phyloP scores from a whole-genome alignment of 2,329 filamentous ascomycete genomes.

The Fusarium hainanense region DNA sequence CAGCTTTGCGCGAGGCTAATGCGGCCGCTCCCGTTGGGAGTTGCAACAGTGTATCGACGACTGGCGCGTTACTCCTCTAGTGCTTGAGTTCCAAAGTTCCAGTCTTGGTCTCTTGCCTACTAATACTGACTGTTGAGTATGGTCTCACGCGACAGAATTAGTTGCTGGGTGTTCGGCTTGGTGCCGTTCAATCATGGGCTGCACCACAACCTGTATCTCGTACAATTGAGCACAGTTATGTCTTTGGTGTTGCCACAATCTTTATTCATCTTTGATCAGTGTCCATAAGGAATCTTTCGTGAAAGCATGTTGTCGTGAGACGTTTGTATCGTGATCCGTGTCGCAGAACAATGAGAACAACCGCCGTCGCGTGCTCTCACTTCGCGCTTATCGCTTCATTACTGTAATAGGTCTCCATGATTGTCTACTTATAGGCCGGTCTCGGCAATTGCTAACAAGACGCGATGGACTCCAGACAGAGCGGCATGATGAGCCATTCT shows the following conservation, averaged over 20 bases:
- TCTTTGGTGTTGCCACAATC: background rate
- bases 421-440: fast-evolving
- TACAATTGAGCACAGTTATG: background rate
- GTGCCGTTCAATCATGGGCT: fast-evolving
- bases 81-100: too few species aligned
- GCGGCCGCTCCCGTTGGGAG: background rate
- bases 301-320: background rate
- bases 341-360: background rate
- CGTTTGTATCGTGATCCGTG: background rate
- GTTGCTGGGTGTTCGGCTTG: background rate
- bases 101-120: fast-evolving
- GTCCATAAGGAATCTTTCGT: fast-evolving
- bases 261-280: background rate
- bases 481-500: background rate
- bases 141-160: background rate
- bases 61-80: background rate
- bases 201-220: background rate
- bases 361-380: background rate
- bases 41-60: background rate
- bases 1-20: background rate
- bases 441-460: too few species aligned
- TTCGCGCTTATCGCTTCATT: background rate
- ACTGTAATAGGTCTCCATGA: background rate
- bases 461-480: background rate
- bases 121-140: background rate